These are phyloP conservation scores for Cucumis melo DNA, from an alignment of 306 rosid species.

Conservation along the genomic window DNA sequence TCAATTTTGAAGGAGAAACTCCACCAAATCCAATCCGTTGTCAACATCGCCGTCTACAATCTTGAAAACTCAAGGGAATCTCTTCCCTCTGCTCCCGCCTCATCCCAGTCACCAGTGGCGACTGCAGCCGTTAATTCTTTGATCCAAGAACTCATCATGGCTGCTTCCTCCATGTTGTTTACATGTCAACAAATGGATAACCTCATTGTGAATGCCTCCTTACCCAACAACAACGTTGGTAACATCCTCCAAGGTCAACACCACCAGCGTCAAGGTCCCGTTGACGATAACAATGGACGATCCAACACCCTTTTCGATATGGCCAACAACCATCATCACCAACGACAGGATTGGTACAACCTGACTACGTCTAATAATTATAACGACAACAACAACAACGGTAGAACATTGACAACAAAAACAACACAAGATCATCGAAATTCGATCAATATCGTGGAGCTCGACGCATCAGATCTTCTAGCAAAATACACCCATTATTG, in stretches of 20 bases:
- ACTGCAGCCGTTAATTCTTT: conserved; percentile 36
- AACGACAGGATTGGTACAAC: background rate
- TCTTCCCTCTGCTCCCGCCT: conserved; percentile 12
- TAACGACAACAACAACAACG: background rate
- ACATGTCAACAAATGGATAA: conserved; percentile 47
- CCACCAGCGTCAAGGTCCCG: background rate
- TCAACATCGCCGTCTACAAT: conserved; percentile 16
- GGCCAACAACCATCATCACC: background rate
- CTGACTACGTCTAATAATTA: background rate
- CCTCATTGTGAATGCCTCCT: background rate
- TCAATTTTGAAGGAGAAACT: conserved; percentile 60
- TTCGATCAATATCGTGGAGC: conserved; percentile 38
- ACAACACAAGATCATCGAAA: background rate
- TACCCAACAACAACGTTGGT: background rate
- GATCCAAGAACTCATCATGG: conserved; percentile 58
- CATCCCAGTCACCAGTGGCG: conserved; percentile 21
- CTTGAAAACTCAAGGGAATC: background rate
- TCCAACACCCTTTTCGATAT: background rate
- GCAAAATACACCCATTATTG: conserved; percentile 95
- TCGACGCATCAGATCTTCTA: conserved; percentile 53
- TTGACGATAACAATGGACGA: background rate
- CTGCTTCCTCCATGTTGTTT: conserved; percentile 69
- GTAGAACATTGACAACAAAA: background rate
- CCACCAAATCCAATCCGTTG: conserved; percentile 38
- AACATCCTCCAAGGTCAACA: conserved; percentile 15